Evolutionary conservation across 495 filamentous ascomycete species (phyloP), one percentile per base, ranked within the genome.

Genomic region (Patellaria atrata): DNA sequence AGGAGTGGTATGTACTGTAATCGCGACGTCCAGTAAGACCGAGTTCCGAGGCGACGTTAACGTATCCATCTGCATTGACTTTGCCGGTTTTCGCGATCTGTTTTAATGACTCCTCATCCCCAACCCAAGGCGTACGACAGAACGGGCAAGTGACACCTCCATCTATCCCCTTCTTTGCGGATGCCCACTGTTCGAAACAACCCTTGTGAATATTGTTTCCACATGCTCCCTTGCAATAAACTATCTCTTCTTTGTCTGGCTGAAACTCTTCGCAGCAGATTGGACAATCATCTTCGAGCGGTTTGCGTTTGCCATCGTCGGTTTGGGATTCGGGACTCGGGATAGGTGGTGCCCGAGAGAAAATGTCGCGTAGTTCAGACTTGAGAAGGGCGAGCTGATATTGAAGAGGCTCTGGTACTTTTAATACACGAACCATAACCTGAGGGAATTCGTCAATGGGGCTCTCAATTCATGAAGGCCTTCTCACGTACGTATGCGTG

Each of bases 191-290:
- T 40, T 77, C 58, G 45, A 86, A 82, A 40, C 81, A 86, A 2
- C 57, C 53, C 41, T 65, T 67, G 52, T 89, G 82, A 8, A 86
- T 63, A 43, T 89, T 86, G 52, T 85, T 80, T 1, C 79, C 80
- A 45, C 82, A 89, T 0, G 71, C 64, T 2, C 70, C 67, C 34
- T 70, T 70, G 51, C 82, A 89, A 62, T 73, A 86, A 2, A 82
- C 68, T 11, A 75, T 65, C 0, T 62, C 54, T 37, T 79, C 74
- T 4, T 60, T 57, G 4, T 60, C 52, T 2, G 59, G 45, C 27
- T 73, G 64, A 43, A 84, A 72, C 27, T 79, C 72, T 44, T 61
- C 71, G 48, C 76, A 82, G 53, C 82, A 87, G 49, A 91, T 80
- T 0, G 79, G 77, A 42, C 82, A 87, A 43, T 87, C 77, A 10